Base-by-base conservation (phyloP, 805 yeast genomes). In the Starmerella ratchasimensis region DNA sequence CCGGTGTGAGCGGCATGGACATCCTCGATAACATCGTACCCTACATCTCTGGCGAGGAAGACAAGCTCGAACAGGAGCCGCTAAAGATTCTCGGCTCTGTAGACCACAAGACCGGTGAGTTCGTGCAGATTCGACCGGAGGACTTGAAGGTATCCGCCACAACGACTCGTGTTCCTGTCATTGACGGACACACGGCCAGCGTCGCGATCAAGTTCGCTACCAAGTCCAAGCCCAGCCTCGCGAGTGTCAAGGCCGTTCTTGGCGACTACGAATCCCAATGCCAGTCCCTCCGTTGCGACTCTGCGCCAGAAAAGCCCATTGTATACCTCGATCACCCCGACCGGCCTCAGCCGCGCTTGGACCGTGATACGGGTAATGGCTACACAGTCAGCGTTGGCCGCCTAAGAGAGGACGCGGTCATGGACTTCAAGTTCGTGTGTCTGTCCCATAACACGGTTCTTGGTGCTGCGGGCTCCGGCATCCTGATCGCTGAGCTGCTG, bases 391-490 rank as follows among this genome's bases (percentile, higher is more conserved):
- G 93, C 32, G 96, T 90, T 36, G 97, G 98, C 35, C 73, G 98
- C 62, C 64, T 90, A 43, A 77, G 98, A 66, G 80, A 74, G 51
- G 98, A 90, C 58, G 84, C 94, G 7, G 82, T 90, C 10, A 69
- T 90, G 51, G 98, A 90, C 60, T 74, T 71, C 67, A 90, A 90
- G 65, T 88, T 90, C 86, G 95, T 90, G 38, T 90, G 84, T n/a
- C 67, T 90, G 48, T 86, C 96, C 20, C 98, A 90, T 62, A 90
- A 90, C 69, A 90, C 98, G 38, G 72, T 90, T 53, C 82, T 90
- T 49, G 98, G 98, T 56, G 98, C 98, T 55, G 98, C 98, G 19
- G 98, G 98, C 58, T 80, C 96, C 7, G 98, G 98, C 60, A 69
- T 90, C 44, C 73, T 90, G 60, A 90, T 90, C 58, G 98, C 93